Conservation (phyloP, 108 stramenopile species). For the Nitzschia sp. region DNA sequence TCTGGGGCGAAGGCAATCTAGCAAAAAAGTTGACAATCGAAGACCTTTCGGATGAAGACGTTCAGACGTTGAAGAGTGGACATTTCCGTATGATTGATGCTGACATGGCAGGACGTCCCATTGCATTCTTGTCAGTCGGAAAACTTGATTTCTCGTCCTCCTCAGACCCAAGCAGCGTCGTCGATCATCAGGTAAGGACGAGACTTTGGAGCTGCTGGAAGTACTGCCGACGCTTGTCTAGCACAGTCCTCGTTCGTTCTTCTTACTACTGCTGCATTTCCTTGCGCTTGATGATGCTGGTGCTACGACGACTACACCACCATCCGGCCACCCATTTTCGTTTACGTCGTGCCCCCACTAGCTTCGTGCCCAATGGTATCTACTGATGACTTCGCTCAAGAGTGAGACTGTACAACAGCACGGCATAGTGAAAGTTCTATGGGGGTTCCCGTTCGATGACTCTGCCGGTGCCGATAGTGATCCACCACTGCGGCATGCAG, state of each 20-base stretch:
- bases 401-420: neutral
- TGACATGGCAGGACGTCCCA: neutral
- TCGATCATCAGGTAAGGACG: too few relatives aligned
- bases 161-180: too few relatives aligned
- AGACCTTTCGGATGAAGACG: slow-evolving; percentile 16
- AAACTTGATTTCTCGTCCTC: neutral
- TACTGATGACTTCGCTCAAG: neutral
- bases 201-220: too few relatives aligned
- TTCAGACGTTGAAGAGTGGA: slow-evolving; percentile 5
- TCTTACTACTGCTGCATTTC: too few relatives aligned
- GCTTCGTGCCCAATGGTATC: slow-evolving; percentile 14
- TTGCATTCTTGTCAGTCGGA: neutral
- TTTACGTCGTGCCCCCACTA: too few relatives aligned
- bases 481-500: too few relatives aligned
- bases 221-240: too few relatives aligned
- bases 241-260: too few relatives aligned
- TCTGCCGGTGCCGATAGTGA: neutral
- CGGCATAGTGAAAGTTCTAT: slow-evolving; percentile 11
- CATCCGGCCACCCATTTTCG: neutral
- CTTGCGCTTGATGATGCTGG: too few relatives aligned
- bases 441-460: neutral
- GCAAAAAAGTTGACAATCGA: slow-evolving; percentile 1
- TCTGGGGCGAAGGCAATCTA: slow-evolving; percentile 15
- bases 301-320: too few relatives aligned
- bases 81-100: neutral